Percentiles rank a stretch among this genome's conserved stretches.
These are phyloP conservation scores for Ettlia oleoabundans DNA, from an alignment of 139 green algal species.

Conservation along the genomic window DNA sequence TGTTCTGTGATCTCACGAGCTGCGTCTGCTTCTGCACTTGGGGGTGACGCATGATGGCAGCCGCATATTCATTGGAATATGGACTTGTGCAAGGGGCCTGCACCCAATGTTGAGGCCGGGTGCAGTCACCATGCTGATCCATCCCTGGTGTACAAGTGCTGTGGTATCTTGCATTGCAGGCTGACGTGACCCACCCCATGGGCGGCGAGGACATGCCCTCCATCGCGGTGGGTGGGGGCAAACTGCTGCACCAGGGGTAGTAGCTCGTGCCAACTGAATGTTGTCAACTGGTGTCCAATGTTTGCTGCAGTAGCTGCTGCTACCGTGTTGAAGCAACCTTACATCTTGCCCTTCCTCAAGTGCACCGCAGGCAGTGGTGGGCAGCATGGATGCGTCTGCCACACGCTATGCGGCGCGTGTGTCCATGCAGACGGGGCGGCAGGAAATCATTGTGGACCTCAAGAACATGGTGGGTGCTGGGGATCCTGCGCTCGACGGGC, in stretches of 20 bases:
- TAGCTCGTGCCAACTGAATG: no score
- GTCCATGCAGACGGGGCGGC: slow-evolving; percentile 47
- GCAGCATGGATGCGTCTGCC: slow-evolving; percentile 57
- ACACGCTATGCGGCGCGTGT: slow-evolving; percentile 50
- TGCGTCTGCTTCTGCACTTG: not conserved
- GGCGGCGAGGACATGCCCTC: slow-evolving; percentile 48
- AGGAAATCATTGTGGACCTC: slow-evolving; percentile 68
- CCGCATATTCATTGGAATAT: no score
- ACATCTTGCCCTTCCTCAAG: not conserved
- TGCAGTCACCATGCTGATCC: no score
- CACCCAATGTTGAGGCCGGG: no score
- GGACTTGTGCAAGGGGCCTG: no score
- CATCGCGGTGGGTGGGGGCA: slow-evolving; percentile 52
- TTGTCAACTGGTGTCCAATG: not conserved
- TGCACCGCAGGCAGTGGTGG: slow-evolving; percentile 54
- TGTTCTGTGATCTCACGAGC: no score
- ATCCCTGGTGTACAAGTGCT: no score
- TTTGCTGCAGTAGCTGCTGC: not conserved
- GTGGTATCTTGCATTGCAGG: slow-evolving; percentile 24
- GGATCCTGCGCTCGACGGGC: not conserved
- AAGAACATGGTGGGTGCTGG: slow-evolving; percentile 44
- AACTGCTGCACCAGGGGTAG: no score
- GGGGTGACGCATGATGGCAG: no score
- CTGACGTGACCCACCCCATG: slow-evolving; percentile 70
- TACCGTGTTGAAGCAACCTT: no score